phyloP scores from a whole-genome alignment of 805 yeast species.

The Ascoidea tarda region DNA sequence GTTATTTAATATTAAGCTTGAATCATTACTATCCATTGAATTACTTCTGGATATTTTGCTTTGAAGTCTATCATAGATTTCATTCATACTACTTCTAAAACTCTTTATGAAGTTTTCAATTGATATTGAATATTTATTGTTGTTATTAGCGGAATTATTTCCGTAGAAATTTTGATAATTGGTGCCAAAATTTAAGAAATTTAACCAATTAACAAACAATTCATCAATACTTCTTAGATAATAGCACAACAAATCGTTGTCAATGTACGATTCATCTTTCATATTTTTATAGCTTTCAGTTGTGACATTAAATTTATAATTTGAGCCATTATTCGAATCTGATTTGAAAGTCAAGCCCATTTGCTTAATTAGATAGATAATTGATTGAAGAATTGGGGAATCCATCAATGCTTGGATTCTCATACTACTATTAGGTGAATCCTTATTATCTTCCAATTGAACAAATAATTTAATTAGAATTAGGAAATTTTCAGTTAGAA shows the following conservation, averaged over 20 bases:
- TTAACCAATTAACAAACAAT: conserved; percentile 9
- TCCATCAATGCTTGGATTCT: conserved; percentile 2
- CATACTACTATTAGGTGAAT: neutral
- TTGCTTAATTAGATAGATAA: conserved; percentile 11
- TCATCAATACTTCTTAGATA: conserved; percentile 10
- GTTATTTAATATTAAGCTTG: too few relatives aligned
- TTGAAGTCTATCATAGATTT: too few relatives aligned
- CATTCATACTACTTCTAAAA: neutral
- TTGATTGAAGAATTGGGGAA: conserved; percentile 13
- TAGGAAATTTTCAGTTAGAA: conserved; percentile 32
- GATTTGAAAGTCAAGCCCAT: conserved; percentile 7
- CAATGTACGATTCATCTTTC: neutral
- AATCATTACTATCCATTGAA: too few relatives aligned
- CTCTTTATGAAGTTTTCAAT: neutral
- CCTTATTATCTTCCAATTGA: neutral
- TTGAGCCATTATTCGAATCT: conserved; percentile 1
- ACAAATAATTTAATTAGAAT: conserved; percentile 26
- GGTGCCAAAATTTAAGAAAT: conserved; percentile 9
- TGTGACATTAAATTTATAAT: neutral
- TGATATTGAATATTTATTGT: neutral
- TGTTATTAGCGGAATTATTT: too few relatives aligned
- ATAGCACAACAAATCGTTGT: conserved; percentile 7
- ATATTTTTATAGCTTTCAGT: neutral
- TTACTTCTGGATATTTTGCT: too few relatives aligned
- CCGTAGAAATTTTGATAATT: neutral